Conservation (phyloP, 352 stramenopile genomes). For the Phytophthora vignae region DNA sequence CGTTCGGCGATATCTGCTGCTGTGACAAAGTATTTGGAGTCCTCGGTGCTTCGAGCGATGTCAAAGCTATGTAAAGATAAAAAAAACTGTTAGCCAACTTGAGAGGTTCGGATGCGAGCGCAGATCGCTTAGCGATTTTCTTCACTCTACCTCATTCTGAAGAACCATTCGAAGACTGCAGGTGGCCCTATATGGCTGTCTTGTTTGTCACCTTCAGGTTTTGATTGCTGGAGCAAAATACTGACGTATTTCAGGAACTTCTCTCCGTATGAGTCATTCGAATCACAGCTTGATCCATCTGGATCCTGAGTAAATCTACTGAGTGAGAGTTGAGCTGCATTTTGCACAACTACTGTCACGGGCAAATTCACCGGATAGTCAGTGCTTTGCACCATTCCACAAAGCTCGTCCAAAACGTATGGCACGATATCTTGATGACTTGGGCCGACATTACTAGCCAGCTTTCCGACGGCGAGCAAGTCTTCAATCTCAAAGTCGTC, state of each 20-base stretch:
- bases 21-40: constrained; percentile 59
- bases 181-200: constrained; percentile 39
- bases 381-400: constrained; percentile 20
- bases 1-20: constrained; percentile 64
- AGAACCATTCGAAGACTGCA: constrained; percentile 81
- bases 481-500: constrained; percentile 78
- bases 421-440: constrained; percentile 48
- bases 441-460: constrained; percentile 35
- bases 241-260: constrained; percentile 56
- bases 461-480: constrained; percentile 62
- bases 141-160: constrained; percentile 64
- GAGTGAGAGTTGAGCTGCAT: constrained; percentile 71
- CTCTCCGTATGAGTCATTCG: constrained; percentile 31
- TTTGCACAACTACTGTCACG: constrained; percentile 62
- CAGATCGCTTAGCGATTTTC: neutral
- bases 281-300: constrained; percentile 2
- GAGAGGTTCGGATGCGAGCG: too few species aligned
- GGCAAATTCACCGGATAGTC: constrained; percentile 29
- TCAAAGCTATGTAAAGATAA: constrained; percentile 55
- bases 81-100: neutral
- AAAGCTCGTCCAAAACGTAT: constrained; percentile 69
- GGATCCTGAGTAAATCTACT: constrained; percentile 33
- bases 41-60: constrained; percentile 66
- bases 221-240: constrained; percentile 46
- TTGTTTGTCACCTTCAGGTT: neutral